Percentiles rank a stretch among this genome's conserved stretches.
Conservation (phyloP, 345 rosid species). For the Durio zibethinus region DNA sequence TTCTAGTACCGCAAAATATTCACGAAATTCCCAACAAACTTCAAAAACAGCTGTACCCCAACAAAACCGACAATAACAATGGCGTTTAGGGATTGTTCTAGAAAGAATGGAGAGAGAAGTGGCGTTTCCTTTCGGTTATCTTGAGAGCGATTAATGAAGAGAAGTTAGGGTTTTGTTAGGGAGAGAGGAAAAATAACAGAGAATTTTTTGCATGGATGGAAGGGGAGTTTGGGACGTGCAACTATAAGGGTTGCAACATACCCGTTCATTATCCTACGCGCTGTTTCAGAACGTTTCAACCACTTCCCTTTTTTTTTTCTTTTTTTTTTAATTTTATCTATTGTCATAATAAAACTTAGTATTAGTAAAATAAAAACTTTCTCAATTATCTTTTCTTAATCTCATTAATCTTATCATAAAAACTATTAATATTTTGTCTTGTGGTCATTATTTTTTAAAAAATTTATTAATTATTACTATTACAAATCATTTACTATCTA, state of each 20-base stretch:
- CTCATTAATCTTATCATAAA: background rate
- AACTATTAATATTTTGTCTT: background rate
- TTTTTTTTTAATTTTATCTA: background rate
- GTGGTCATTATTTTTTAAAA: background rate
- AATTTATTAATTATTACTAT: too few species aligned
- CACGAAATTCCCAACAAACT: background rate
- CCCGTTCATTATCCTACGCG: background rate
- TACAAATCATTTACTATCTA: too few species aligned
- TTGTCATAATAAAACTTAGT: too few species aligned
- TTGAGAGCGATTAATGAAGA: background rate
- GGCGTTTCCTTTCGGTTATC: constrained; percentile 5
- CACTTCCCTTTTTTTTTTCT: background rate
- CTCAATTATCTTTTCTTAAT: background rate
- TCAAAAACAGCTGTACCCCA: background rate
- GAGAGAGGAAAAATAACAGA: background rate
- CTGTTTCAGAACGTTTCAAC: background rate
- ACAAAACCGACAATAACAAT: background rate
- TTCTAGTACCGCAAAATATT: background rate
- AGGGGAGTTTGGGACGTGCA: constrained; percentile 5
- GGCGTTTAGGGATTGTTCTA: background rate
- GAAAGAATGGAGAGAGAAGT: background rate
- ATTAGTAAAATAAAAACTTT: background rate
- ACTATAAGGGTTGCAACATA: background rate
- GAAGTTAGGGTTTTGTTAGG: background rate
- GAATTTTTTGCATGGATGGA: background rate